Base-by-base conservation (phyloP, 176 grass and related monocot genomes). In the Dactylis glomerata region DNA sequence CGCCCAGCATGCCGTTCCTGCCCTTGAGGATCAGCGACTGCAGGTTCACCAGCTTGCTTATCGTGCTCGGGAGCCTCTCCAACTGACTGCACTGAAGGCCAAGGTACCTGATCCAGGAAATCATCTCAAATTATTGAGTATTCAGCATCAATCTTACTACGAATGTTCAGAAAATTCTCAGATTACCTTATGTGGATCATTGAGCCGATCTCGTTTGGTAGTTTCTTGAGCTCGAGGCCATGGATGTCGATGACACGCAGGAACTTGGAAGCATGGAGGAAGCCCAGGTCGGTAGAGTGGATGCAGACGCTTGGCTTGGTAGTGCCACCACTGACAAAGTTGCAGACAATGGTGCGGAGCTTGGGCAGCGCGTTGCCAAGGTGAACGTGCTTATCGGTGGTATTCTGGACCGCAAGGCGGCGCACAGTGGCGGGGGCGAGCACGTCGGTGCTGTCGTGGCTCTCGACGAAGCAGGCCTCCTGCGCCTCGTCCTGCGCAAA, bases 111-210 rank as follows among this genome's bases (percentile, higher is more conserved):
- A 0, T 67, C 17, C 14, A 64, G 28, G 28, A 33, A 34, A 36
- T 67, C 82, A 31, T 38, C 17, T 37, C 70, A 10, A 75, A 47
- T 62, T 7, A 20, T 56, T 46, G 7, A 32, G 11, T 4, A 52
- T n/a, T 52, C 30, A 55, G 14, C 47, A 76, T 36, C 17, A 4
- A 41, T 0, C 20, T 24, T n/a, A 33, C 3, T 34, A 17, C 15
- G 13, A 63, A 31, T 16, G 13, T 22, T 69, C 36, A 7, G 33
- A 69, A 41, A 11, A 2, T 13, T 69, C 10, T 68, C 8, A 13
- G 17, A 5, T 32, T 90, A 92, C 81, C 87, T 92, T 47, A 92
- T 68, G 71, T 93, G 91, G 28, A 93, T 87, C 84, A 93, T 86
- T 22, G 76, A 77, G 71, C 84, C 81, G 50, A 90, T 78, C 66